Conservation (phyloP, 805 yeast species). For the Metschnikowia lachancei region DNA sequence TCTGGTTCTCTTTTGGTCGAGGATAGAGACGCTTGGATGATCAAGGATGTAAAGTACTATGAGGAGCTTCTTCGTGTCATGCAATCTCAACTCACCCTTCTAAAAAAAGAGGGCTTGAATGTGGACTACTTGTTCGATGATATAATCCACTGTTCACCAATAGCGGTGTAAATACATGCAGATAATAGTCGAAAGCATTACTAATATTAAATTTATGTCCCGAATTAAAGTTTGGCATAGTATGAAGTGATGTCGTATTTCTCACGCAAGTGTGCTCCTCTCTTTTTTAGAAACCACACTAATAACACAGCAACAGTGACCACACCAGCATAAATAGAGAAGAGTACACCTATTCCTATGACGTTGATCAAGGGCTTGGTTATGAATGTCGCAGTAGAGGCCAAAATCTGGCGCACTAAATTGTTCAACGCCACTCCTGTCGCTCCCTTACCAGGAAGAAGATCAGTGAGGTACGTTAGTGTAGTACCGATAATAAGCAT, state of each 20-base stretch:
- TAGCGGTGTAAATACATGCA: background rate
- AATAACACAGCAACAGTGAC: slow-evolving; percentile 43
- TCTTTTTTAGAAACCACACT: slow-evolving; percentile 47
- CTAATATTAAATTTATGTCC: background rate
- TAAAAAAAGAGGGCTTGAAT: slow-evolving; percentile 67
- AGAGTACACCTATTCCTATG: slow-evolving; percentile 69
- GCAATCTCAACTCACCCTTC: slow-evolving; percentile 55
- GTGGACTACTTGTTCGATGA: slow-evolving; percentile 65
- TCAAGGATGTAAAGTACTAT: slow-evolving; percentile 47
- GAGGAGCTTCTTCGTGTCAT: slow-evolving; percentile 54
- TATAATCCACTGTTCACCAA: slow-evolving; percentile 21
- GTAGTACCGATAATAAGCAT: slow-evolving; percentile 83
- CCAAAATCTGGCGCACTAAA: slow-evolving; percentile 66
- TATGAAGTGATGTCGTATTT: slow-evolving; percentile 55
- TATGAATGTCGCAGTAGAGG: slow-evolving; percentile 73
- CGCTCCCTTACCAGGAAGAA: slow-evolving; percentile 84
- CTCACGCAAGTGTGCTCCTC: slow-evolving; percentile 63
- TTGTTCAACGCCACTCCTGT: slow-evolving; percentile 86
- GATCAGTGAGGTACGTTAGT: slow-evolving; percentile 76
- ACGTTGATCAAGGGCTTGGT: slow-evolving; percentile 68
- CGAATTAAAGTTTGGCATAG: slow-evolving; percentile 48
- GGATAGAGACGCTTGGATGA: slow-evolving; percentile 18
- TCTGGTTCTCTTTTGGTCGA: slow-evolving; percentile 49
- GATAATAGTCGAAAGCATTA: too few relatives aligned
- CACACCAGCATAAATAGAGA: slow-evolving; percentile 62